A percentile compares a stretch with the other conserved stretches of the same genome.
Conservation (phyloP, 441 rosid species). For the Adansonia madagascariensis region DNA sequence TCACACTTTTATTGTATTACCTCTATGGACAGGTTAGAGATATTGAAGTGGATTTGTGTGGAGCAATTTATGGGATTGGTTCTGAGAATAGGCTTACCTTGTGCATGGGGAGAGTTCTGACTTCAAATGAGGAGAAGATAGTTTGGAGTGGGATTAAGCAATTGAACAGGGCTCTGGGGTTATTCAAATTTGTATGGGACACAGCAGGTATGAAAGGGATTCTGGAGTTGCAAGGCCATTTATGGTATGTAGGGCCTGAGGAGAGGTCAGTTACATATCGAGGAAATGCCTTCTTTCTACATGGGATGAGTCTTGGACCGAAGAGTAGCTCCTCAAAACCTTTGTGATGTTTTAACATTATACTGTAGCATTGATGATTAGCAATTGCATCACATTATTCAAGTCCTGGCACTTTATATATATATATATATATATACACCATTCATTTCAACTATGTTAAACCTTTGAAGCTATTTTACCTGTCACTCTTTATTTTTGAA, state of each 20-base stretch:
- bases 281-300: slow-evolving; percentile 16
- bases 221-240: slow-evolving; percentile 16
- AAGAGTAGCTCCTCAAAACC: not conserved
- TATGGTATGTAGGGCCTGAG: slow-evolving; percentile 4
- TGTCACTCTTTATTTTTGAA: not conserved
- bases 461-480: not conserved
- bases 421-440: not conserved
- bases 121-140: slow-evolving; percentile 6
- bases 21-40: slow-evolving; percentile 17
- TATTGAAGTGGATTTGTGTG: slow-evolving; percentile 14
- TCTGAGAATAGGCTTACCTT: slow-evolving; percentile 2
- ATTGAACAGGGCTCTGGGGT: slow-evolving; percentile 10
- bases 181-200: slow-evolving; percentile 14
- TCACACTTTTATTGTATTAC: slow-evolving; percentile 15
- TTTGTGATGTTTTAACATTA: slow-evolving; percentile 3
- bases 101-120: slow-evolving; percentile 7
- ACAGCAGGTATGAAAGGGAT: slow-evolving; percentile 16
- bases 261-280: not conserved
- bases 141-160: slow-evolving; percentile 16
- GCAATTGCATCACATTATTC: not conserved
- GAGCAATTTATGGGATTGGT: not conserved
- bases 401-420: not conserved
- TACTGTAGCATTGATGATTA: not conserved
- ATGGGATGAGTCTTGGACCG: not conserved
- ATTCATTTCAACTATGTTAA: not conserved